These are phyloP conservation scores for Megacollybia marginata DNA, from an alignment of 768 basidiomycete species.

Conservation along the genomic window DNA sequence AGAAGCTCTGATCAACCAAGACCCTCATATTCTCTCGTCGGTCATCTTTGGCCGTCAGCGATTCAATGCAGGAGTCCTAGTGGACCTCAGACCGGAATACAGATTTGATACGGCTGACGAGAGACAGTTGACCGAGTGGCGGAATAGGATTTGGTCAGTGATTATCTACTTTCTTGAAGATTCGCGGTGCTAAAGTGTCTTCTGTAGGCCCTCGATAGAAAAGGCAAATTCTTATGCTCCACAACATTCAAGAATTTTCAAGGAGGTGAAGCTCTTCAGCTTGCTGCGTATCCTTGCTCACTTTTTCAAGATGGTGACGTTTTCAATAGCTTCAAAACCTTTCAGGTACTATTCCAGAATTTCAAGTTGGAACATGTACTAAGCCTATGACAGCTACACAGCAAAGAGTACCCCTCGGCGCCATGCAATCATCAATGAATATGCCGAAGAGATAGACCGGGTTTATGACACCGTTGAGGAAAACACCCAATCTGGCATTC, in stretches of 20 bases:
- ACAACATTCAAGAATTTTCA: conserved; percentile 36
- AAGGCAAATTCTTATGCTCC: conserved; percentile 31
- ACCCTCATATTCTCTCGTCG: conserved; percentile 16
- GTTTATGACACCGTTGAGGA: conserved; percentile 27
- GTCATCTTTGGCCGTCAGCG: conserved; percentile 30
- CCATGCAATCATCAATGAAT: conserved; percentile 28
- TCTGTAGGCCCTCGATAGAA: conserved; percentile 29
- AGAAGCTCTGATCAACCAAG: conserved; percentile 28
- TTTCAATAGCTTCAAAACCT: conserved; percentile 28
- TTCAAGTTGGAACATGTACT: not conserved
- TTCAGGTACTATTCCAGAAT: conserved; percentile 22
- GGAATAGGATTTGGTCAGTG: not conserved
- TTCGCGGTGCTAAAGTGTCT: not conserved
- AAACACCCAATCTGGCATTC: conserved; percentile 19
- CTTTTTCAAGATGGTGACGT: conserved; percentile 30
- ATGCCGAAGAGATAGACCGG: conserved; percentile 31
- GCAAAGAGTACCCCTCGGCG: conserved; percentile 25
- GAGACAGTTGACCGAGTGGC: not conserved
- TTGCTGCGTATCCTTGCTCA: not conserved
- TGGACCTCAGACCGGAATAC: conserved; percentile 17
- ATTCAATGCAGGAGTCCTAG: conserved; percentile 24
- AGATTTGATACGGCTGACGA: not conserved
- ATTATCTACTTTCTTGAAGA: not conserved
- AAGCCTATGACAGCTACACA: not conserved
- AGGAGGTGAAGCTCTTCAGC: conserved; percentile 22